A percentile compares a stretch with the other conserved stretches of the same genome.
phyloP scores from a whole-genome alignment of 768 basidiomycete genomes.

The Termitomyces sp. region DNA sequence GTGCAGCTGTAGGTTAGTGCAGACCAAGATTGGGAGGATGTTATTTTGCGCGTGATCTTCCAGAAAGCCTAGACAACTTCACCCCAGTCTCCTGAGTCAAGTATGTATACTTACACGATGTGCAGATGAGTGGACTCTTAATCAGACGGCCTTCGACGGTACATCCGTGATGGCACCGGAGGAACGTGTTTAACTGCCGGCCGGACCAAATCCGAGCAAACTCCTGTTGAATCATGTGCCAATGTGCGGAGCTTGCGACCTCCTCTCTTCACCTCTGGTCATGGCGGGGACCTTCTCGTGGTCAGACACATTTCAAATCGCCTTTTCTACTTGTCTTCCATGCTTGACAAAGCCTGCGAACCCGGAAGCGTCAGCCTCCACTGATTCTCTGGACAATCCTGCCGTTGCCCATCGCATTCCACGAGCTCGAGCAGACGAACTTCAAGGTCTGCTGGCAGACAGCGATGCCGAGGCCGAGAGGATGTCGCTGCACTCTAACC shows the following conservation, averaged over 20 bases:
- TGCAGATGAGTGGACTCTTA: no score
- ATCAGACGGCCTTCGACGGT: no score
- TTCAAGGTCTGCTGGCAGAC: conserved; percentile 36
- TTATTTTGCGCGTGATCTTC: no score
- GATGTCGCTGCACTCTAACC: conserved; percentile 65
- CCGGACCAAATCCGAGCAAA: conserved; percentile 1
- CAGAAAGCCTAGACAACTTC: no score
- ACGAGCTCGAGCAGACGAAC: conserved; percentile 34
- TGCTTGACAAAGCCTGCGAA: conserved; percentile 39
- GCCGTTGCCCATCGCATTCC: conserved; percentile 28
- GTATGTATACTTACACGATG: no score
- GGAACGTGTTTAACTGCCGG: not conserved
- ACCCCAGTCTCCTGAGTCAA: no score
- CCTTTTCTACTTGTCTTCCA: conserved; percentile 55
- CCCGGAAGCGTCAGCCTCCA: conserved; percentile 14
- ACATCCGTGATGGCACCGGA: no score
- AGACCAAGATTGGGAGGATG: no score
- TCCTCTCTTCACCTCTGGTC: not conserved
- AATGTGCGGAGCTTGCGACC: not conserved
- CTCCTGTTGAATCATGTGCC: not conserved
- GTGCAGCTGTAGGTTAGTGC: no score
- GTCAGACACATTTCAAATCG: conserved; percentile 58
- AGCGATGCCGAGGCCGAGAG: conserved; percentile 55
- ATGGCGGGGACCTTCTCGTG: conserved; percentile 49
- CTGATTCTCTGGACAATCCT: conserved; percentile 23